Evolutionary conservation across 345 rosid genomes (phyloP), one percentile per base, ranked within the genome.

Genomic region (Acer saccharum): DNA sequence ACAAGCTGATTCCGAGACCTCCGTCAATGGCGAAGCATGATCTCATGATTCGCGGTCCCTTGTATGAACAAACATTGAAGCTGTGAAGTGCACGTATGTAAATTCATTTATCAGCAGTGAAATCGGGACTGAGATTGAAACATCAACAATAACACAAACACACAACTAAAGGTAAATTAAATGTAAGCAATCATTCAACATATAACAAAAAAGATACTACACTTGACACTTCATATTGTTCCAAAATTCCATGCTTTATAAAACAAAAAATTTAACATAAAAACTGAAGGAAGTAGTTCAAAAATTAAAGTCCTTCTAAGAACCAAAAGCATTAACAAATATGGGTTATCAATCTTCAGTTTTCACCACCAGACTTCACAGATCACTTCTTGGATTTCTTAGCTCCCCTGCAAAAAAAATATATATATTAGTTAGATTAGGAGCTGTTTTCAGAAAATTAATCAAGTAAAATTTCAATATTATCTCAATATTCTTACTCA

Each of bases 341-440:
- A 11, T 32, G 13, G 44, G 73, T 10, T 18, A 20, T 12, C 64
- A 13, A 76, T 52, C 74, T 78, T 73, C 86, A 52, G 61, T 69
- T 68, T 58, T 52, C 64, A 21, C 23, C 1, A 46, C 69, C 29
- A 20, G 23, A 3, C 61, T 18, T 18, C 76, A 61, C 25, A 17
- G 2, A 67, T 84, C 81, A 87, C 84, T 87, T 85, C 86, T 79
- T 85, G 18, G 80, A 27, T 75, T 84, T 87, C 84, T 83, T 82
- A 73, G 80, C 81, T 65, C 78, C 82, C 78, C 87, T 87, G 74
- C 62, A 14, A 29, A 29, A 29, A 29, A 29, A 2, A 2, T n/a
- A n/a, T n/a, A n/a, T n/a, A n/a, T n/a, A n/a, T n/a, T n/a, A 29
- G 46, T 4, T 17, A 23, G 17, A 50, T 73, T 54, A 74, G 14